Percentiles rank a stretch among this genome's conserved stretches.
phyloP scores from a whole-genome alignment of 495 filamentous ascomycete species.

The Bryoglossum gracile region DNA sequence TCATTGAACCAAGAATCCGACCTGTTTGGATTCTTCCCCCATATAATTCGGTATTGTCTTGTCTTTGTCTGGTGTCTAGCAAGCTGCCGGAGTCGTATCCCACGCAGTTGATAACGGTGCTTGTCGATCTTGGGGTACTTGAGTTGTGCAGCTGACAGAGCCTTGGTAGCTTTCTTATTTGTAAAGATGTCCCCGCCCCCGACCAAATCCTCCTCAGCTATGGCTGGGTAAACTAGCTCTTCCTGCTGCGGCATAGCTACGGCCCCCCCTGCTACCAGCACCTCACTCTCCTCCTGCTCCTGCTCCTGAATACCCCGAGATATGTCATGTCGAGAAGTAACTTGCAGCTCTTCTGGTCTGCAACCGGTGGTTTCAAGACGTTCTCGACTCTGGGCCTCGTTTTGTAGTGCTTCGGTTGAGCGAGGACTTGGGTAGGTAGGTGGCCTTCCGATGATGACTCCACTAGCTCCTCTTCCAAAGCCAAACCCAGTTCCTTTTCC shows the following conservation, averaged over 20 bases:
- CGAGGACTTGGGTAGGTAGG: constrained; percentile 2
- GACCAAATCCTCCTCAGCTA: constrained; percentile 12
- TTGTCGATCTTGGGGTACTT: constrained; percentile 3
- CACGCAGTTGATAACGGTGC: constrained; percentile 13
- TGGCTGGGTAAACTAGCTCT: constrained; percentile 9
- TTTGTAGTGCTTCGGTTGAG: not conserved
- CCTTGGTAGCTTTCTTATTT: constrained; percentile 15
- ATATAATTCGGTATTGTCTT: constrained; percentile 1
- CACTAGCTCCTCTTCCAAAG: constrained; percentile 14
- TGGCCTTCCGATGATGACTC: constrained; percentile 4
- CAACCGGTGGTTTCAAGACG: not conserved
- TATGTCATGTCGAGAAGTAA: not conserved
- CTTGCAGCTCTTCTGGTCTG: not conserved
- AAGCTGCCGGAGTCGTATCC: constrained; percentile 11
- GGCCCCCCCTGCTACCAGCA: not conserved
- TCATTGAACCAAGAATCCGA: constrained; percentile 3
- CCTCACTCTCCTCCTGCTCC: constrained; percentile 4
- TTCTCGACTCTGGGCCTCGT: constrained; percentile 12
- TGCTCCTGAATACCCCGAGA: not conserved
- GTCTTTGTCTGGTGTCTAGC: constrained; percentile 4
- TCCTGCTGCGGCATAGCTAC: not conserved
- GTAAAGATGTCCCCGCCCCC: constrained; percentile 2
- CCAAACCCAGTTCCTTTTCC: constrained; percentile 14
- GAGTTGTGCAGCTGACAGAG: constrained; percentile 13
- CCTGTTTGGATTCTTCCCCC: not conserved